Conservation (phyloP, 768 basidiomycete genomes). For the Imleria badia region DNA sequence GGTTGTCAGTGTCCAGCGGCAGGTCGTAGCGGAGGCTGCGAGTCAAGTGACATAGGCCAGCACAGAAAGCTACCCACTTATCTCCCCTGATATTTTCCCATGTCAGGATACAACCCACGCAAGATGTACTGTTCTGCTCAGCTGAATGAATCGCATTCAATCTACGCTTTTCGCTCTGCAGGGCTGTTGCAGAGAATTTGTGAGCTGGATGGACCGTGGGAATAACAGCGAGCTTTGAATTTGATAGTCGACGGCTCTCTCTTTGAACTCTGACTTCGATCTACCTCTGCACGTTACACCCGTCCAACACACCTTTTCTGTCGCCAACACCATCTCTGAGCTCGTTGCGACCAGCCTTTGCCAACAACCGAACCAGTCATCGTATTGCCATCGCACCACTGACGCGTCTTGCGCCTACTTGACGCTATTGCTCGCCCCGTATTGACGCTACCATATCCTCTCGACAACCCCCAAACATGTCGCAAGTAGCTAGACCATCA, state of each 20-base stretch:
- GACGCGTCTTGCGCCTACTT: constrained; percentile 22
- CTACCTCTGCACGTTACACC: constrained; percentile 16
- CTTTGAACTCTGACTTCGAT: constrained; percentile 34
- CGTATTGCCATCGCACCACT: constrained; percentile 15
- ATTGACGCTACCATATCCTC: constrained; percentile 10
- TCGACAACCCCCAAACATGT: constrained; percentile 25
- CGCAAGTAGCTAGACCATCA: constrained; percentile 33
- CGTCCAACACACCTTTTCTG: constrained; percentile 9
- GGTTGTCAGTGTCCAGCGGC: no score
- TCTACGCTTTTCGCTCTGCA: no score
- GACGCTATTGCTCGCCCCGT: constrained; percentile 7
- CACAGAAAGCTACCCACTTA: no score
- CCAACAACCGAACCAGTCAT: constrained; percentile 15
- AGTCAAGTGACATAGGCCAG: no score
- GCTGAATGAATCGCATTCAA: no score
- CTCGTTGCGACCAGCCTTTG: constrained; percentile 12
- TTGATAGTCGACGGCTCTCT: constrained; percentile 22
- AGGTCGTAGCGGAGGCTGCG: no score
- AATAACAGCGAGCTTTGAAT: constrained; percentile 27
- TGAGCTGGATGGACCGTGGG: constrained; percentile 23
- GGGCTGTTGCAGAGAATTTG: no score
- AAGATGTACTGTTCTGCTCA: no score
- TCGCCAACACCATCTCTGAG: constrained; percentile 12
- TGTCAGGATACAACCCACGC: no score
- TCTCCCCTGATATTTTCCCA: no score